These are phyloP conservation scores for Cytidiella melzeri DNA, from an alignment of 768 basidiomycete species.

Conservation along the genomic window DNA sequence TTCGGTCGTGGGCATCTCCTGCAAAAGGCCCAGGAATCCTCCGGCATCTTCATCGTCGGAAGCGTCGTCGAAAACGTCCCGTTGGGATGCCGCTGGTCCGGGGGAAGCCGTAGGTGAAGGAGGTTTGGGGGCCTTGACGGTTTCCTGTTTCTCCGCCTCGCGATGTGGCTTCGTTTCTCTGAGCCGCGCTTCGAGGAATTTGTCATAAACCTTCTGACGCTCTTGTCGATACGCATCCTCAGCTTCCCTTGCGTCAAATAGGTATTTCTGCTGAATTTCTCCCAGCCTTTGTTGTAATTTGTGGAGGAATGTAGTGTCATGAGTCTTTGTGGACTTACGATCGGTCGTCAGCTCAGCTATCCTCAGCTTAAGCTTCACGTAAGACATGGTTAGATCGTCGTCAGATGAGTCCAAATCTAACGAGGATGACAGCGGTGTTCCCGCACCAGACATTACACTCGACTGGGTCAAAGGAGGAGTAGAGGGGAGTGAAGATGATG, in stretches of 20 bases:
- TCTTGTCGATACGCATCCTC: constrained; percentile 49
- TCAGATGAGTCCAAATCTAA: neutral
- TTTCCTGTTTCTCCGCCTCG: no score
- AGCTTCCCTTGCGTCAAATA: constrained; percentile 67
- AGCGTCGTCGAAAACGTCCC: constrained; percentile 50
- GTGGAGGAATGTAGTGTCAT: constrained; percentile 26
- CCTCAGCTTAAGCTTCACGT: constrained; percentile 56
- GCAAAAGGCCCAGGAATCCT: constrained; percentile 71
- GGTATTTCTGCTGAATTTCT: constrained; percentile 49
- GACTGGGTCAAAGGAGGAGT: neutral
- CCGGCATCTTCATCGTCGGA: constrained; percentile 39
- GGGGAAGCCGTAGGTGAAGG: neutral
- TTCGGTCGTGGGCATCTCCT: constrained; percentile 52
- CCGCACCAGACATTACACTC: neutral
- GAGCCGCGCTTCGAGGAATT: constrained; percentile 37
- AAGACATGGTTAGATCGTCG: constrained; percentile 50
- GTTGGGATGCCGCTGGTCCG: neutral
- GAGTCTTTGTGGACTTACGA: constrained; percentile 22
- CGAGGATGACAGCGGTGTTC: neutral
- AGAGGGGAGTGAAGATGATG: neutral
- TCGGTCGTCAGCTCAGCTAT: constrained; percentile 40
- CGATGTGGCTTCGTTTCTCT: constrained; percentile 26
- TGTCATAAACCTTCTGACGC: constrained; percentile 42
- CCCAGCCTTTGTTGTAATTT: constrained; percentile 41
- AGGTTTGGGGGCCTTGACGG: no score